phyloP scores from a whole-genome alignment of 345 rosid species.

The Gossypium anomalum region DNA sequence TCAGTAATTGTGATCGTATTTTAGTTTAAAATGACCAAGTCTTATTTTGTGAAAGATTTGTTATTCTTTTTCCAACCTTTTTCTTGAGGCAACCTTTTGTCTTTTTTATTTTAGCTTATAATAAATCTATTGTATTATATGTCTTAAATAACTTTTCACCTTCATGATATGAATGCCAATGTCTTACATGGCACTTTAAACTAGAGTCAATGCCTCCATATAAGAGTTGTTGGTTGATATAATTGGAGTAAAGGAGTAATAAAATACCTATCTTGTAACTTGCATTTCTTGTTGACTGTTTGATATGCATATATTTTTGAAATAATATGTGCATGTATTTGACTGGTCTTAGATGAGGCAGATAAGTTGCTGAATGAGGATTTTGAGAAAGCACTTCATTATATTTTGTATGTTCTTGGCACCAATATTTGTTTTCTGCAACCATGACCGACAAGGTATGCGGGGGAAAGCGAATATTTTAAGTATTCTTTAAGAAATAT shows the following conservation, averaged over 20 bases:
- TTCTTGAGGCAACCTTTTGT: not conserved
- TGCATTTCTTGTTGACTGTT: not conserved
- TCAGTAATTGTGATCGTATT: not conserved
- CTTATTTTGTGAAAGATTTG: not conserved
- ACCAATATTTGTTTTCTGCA: slow-evolving; percentile 86
- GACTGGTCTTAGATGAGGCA: slow-evolving; percentile 91
- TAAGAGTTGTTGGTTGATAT: not conserved
- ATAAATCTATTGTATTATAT: not conserved
- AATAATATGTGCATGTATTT: slow-evolving; percentile 10
- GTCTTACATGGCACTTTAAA: not conserved
- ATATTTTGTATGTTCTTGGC: slow-evolving; percentile 63
- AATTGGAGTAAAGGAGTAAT: not conserved
- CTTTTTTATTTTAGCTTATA: not conserved
- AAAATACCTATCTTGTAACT: not conserved
- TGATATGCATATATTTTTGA: not conserved
- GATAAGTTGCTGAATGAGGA: slow-evolving; percentile 91
- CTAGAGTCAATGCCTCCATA: not conserved
- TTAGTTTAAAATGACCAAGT: not conserved
- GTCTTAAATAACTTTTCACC: not conserved
- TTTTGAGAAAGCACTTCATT: slow-evolving; percentile 84
- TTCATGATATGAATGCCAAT: not conserved
- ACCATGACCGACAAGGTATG: slow-evolving; percentile 93
- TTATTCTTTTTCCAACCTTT: not conserved
- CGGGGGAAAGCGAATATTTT: too few relatives aligned
- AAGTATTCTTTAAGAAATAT: too few relatives aligned